phyloP scores from a whole-genome alignment of 31 red algal genomes.

The Endocladia muricata region DNA sequence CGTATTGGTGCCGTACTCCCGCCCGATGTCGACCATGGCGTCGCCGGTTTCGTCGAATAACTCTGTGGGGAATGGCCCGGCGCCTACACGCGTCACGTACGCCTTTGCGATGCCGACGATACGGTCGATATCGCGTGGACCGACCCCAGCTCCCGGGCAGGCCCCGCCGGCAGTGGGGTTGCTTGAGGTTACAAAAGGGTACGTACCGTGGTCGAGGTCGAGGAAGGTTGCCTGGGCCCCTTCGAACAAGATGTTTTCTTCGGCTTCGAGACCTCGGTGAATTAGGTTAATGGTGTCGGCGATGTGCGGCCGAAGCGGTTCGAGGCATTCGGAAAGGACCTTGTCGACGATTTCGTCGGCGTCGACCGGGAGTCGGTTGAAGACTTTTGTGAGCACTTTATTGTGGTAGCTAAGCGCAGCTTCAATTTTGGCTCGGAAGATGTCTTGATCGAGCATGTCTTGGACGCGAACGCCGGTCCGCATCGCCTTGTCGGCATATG shows the following conservation, averaged over 20 bases:
- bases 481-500: conserved; percentile 82
- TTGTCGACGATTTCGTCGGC: no score
- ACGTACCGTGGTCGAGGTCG: conserved; percentile 97
- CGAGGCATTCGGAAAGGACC: conserved; percentile 40
- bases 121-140: conserved; percentile 42
- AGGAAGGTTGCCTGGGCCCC: conserved; percentile 92
- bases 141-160: conserved; percentile 82
- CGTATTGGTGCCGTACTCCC: conserved; percentile 94
- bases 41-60: conserved; percentile 60
- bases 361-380: no score
- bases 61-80: conserved; percentile 95
- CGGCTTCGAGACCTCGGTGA: conserved; percentile 13
- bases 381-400: no score
- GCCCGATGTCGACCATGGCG: conserved; percentile 64
- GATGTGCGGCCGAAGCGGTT: conserved; percentile 59
- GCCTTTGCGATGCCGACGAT: conserved; percentile 93
- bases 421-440: conserved; percentile 57
- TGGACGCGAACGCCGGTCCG: conserved; percentile 72
- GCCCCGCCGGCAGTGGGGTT: conserved; percentile 91
- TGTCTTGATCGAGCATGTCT: conserved; percentile 67
- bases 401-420: no score
- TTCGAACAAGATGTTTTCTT: conserved; percentile 75
- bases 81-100: conserved; percentile 95
- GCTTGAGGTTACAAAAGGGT: conserved; percentile 90
- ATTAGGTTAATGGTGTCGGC: conserved; percentile 65